Conservation (phyloP, 805 yeast species). For the Metschnikowia henanensis region DNA sequence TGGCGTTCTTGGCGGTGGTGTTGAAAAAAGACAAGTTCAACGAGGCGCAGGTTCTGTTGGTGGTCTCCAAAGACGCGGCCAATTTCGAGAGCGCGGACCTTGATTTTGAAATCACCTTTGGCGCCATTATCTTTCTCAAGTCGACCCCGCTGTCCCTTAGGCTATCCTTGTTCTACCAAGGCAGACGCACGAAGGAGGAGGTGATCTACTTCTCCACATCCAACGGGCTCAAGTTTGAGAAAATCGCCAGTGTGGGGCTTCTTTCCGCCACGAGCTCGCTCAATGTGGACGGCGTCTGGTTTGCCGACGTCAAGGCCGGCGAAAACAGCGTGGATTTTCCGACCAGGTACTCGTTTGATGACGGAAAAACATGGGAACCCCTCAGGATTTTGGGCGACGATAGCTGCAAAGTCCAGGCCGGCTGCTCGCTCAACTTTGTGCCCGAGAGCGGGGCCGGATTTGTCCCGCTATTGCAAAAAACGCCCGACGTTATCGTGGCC, state of each 20-base stretch:
- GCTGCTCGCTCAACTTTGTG: slow-evolving; percentile 48
- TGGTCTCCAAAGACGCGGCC: slow-evolving; percentile 48
- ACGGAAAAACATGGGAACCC: slow-evolving; percentile 54
- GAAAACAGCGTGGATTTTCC: slow-evolving; percentile 13
- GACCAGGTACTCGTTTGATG: slow-evolving; percentile 45
- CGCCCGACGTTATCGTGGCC: slow-evolving; percentile 48
- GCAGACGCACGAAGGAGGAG: slow-evolving; percentile 18
- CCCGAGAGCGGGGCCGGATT: not conserved
- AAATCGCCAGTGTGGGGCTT: slow-evolving; percentile 40
- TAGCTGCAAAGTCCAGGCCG: slow-evolving; percentile 42
- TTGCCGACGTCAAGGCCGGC: slow-evolving; percentile 40
- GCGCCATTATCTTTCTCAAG: slow-evolving; percentile 39
- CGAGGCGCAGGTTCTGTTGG: slow-evolving; percentile 36
- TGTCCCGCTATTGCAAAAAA: slow-evolving; percentile 25
- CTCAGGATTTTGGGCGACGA: slow-evolving; percentile 47
- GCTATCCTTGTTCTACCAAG: slow-evolving; percentile 24
- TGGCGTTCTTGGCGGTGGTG: slow-evolving; percentile 41
- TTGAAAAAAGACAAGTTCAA: slow-evolving; percentile 45
- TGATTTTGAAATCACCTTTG: slow-evolving; percentile 35
- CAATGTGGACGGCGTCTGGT: slow-evolving; percentile 61
- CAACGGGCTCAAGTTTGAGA: slow-evolving; percentile 51
- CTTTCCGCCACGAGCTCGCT: slow-evolving; percentile 44
- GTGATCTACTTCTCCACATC: slow-evolving; percentile 56
- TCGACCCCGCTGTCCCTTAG: slow-evolving; percentile 38
- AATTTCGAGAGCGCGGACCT: slow-evolving; percentile 41